Conservation (phyloP, 1,284 basidiomycete species). For the Fistulinella staudtii region DNA sequence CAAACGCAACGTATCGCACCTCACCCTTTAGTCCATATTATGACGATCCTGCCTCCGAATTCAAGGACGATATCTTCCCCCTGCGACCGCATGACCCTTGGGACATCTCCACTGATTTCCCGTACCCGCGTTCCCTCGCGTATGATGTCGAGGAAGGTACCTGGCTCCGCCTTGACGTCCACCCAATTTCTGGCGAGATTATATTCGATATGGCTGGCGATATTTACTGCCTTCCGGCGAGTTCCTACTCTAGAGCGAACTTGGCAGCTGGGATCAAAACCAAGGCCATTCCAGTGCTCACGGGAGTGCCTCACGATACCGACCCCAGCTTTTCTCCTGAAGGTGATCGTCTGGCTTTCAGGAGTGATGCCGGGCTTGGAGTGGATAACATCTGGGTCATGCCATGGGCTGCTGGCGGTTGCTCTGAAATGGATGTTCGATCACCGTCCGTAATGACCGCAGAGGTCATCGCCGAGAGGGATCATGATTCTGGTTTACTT, state of each 20-base stretch:
- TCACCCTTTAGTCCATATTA: constrained; percentile 7
- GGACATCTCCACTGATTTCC: constrained; percentile 76
- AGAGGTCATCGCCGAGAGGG: constrained; percentile 28
- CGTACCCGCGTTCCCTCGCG: constrained; percentile 58
- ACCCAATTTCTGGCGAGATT: constrained; percentile 63
- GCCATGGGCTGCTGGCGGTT: constrained; percentile 51
- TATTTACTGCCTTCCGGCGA: constrained; percentile 61
- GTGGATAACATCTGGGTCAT: constrained; percentile 71
- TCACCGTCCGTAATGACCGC: constrained; percentile 22
- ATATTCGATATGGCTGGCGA: constrained; percentile 74
- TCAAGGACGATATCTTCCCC: constrained; percentile 64
- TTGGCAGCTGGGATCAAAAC: constrained; percentile 13
- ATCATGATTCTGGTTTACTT: constrained; percentile 47
- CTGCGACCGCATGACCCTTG: constrained; percentile 59
- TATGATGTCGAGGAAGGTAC: constrained; percentile 70
- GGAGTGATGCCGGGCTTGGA: constrained; percentile 67
- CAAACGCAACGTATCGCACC: constrained; percentile 1
- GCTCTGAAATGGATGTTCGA: constrained; percentile 54
- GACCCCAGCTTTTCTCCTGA: constrained; percentile 70
- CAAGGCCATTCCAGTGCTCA: constrained; percentile 31
- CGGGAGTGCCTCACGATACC: constrained; percentile 61
- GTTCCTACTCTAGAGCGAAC: constrained; percentile 31
- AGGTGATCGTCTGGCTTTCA: constrained; percentile 57
- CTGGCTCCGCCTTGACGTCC: constrained; percentile 69
- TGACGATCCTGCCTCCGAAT: constrained; percentile 39